Base-by-base conservation (phyloP, 2,329 filamentous ascomycete species). In the Cytospora leucostoma region DNA sequence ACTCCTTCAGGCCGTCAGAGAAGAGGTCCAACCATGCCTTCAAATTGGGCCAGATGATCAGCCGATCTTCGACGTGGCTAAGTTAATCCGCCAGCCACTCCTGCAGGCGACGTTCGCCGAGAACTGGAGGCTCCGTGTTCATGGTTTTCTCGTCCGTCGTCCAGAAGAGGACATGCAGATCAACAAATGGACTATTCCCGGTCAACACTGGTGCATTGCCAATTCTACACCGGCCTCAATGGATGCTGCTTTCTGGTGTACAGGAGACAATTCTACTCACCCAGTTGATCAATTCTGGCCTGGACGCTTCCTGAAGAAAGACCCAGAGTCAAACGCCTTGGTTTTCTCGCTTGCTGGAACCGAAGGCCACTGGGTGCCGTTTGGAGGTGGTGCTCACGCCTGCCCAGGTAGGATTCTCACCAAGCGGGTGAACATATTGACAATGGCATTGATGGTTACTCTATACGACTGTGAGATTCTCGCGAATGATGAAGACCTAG, bases 201-300 rank as follows among this genome's bases (percentile, higher is more conserved):
- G 44, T 49, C 44, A 49, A 7, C 44, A 49, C 44, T 49, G 44
- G 44, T 49, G 44, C 44, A 49, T 49, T 49, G 44, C 44, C 5
- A 49, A 15, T 49, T 49, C 44, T 49, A 49, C 44, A 17, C 44
- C 44, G 15, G 44, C 44, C 44, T 49, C 44, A 7, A 49, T 49
- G 44, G 44, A 49, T 49, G 10, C 44, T 49, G 44, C 15, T 49
- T 49, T 49, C 44, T 49, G 44, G 44, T 49, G 44, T 49, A n/a
- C 44, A 49, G 44, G 44, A 49, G 17, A 49, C 8, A 49, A 21
- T 49, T 49, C 44, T 15, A 21, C 15, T 15, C 44, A 49, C 13
- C 44, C 44, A 49, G 44, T 49, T 7, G 44, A 49, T 8, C 44
- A 49, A 49, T 49, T 49, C 7, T 49, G 44, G 44, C 44, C 44